Base-by-base conservation (phyloP, 495 filamentous ascomycete species). In the Aspergillus sparsus region DNA sequence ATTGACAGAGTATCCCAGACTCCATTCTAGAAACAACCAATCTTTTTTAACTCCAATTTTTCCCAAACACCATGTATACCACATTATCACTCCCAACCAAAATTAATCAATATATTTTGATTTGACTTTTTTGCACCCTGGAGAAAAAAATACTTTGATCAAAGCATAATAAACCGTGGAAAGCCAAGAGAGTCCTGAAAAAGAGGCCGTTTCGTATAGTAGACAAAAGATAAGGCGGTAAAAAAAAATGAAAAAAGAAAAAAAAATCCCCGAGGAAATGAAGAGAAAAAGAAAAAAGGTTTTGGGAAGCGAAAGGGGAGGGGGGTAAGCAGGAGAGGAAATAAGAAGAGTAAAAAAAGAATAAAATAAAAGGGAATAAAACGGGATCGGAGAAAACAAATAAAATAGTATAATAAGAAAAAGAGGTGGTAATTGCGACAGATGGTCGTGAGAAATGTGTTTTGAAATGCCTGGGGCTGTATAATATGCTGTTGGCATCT, bases 141-240 rank as follows among this genome's bases (percentile, higher is more conserved):
- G 21, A 27, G 21, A 1, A 27, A 1, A 27, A 27, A 27, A 27
- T 27, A 27, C 3, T 27, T 27, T 3, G 21, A 3, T 27, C 53
- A 15, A 46, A n/a, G 41, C 15, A 56, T 9, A 45, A 35, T 31
- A 8, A 42, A 44, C 36, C 18, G 37, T 11, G 32, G 21, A 11
- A 49, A 50, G 62, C 64, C 16, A 39, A 54, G 66, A 68, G 27
- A 53, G 57, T 49, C 62, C 58, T 46, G 59, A 64, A 57, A 64
- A 60, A 51, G 64, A 47, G n/a, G 21, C 32, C 49, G 21, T 53
- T 35, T 62, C 54, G 58, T 36, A 62, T 27, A 27, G 21, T 27
- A 3, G 21, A 27, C 21, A 42, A 2, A 42, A 42, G 12, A 13
- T 13, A 42, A 42, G 15, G 37, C 65, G 13, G 59, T 44, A 63